These are phyloP conservation scores for Pinus albicaulis DNA, from an alignment of 75 land plant species.

Conservation along the genomic window DNA sequence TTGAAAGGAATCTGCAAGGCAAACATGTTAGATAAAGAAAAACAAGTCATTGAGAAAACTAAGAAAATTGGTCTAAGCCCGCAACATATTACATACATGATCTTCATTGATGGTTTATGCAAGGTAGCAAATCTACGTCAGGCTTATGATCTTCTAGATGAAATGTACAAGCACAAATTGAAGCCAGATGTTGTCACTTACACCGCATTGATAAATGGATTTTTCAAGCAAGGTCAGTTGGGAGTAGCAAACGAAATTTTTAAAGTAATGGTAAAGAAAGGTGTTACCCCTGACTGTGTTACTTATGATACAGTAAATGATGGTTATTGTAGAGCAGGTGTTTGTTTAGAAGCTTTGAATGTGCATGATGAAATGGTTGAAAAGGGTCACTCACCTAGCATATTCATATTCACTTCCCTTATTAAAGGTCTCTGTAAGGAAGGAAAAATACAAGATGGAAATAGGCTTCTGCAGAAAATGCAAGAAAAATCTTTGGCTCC, in stretches of 20 bases:
- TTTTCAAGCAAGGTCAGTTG: constrained; percentile 39
- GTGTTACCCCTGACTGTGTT: constrained; percentile 19
- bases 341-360: constrained; percentile 35
- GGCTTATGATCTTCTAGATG: constrained; percentile 36
- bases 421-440: constrained; percentile 47
- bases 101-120: constrained; percentile 53
- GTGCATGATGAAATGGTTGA: constrained; percentile 44
- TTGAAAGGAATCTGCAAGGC: constrained; percentile 41
- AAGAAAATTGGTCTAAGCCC: constrained; percentile 23
- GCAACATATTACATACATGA: constrained; percentile 28
- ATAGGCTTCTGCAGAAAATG: constrained; percentile 22
- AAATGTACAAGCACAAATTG: constrained; percentile 34
- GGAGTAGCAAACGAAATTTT: constrained; percentile 38
- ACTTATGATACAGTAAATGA: constrained; percentile 41
- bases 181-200: constrained; percentile 44
- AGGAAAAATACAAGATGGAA: constrained; percentile 31
- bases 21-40: constrained; percentile 30
- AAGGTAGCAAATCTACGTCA: constrained; percentile 35
- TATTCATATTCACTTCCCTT: constrained; percentile 28
- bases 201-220: constrained; percentile 48
- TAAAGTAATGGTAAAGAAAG: constrained; percentile 28
- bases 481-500: constrained; percentile 14
- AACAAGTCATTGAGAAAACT: constrained; percentile 37
- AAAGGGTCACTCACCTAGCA: constrained; percentile 28
- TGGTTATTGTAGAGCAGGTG: constrained; percentile 40